A percentile compares a stretch with the other conserved stretches of the same genome.
Conservation (phyloP, 257 asterid genomes). For the Capsicum baccatum region DNA sequence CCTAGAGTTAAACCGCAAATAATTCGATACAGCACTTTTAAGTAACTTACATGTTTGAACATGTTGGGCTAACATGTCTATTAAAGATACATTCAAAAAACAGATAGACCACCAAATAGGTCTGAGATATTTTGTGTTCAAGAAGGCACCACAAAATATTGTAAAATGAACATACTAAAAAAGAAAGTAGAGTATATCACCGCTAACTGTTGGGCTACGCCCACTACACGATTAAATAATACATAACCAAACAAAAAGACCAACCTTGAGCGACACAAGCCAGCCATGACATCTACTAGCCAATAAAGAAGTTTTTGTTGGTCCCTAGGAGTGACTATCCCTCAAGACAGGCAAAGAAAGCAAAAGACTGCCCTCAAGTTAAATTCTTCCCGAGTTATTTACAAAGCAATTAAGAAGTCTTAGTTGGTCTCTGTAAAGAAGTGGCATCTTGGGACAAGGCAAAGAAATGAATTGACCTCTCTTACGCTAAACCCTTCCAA, state of each 20-base stretch:
- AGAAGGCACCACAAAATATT: background rate
- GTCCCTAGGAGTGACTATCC: background rate
- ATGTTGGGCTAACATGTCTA: background rate
- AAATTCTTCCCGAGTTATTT: background rate
- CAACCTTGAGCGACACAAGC: background rate
- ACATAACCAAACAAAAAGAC: background rate
- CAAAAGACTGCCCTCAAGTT: background rate
- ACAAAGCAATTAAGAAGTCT: background rate
- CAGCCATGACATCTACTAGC: background rate
- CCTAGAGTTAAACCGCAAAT: background rate
- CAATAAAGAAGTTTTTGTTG: background rate
- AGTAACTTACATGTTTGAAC: background rate
- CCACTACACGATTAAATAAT: background rate
- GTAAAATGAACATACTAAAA: background rate
- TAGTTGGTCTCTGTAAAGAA: background rate
- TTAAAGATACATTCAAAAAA: background rate
- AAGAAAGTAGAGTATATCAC: background rate
- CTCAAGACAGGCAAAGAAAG: background rate
- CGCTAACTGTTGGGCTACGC: background rate
- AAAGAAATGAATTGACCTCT: background rate
- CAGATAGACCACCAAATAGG: background rate
- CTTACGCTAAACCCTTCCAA: background rate
- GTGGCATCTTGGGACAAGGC: background rate
- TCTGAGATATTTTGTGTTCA: background rate
- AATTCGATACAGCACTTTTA: background rate